phyloP scores from a whole-genome alignment of 169 alveolate genomes.

The Plasmodium blacklocki region DNA sequence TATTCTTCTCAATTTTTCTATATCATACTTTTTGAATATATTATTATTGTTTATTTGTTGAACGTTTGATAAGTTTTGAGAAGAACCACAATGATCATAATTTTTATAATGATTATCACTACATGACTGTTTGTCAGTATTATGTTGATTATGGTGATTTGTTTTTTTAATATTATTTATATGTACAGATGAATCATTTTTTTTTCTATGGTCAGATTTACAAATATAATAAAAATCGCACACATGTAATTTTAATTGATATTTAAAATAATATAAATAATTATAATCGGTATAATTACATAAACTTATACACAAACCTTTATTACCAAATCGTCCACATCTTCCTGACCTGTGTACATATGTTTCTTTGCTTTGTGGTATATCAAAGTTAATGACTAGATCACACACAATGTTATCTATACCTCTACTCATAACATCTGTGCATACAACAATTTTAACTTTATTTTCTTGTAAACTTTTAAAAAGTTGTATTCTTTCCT shows the following conservation, averaged over 20 bases:
- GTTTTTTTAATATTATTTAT: too few species aligned
- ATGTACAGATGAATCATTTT: background rate
- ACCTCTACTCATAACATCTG: constrained; percentile 94
- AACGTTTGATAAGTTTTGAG: too few species aligned
- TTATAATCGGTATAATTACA: constrained; percentile 71
- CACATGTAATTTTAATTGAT: constrained; percentile 28
- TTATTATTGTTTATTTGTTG: background rate
- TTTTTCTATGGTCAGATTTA: background rate
- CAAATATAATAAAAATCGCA: constrained; percentile 35
- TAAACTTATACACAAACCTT: constrained; percentile 88
- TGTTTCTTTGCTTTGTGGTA: constrained; percentile 88
- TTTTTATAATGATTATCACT: too few species aligned
- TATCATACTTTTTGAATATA: background rate
- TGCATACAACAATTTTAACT: constrained; percentile 87
- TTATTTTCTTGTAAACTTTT: constrained; percentile 48
- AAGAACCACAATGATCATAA: too few species aligned
- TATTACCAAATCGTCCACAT: constrained; percentile 90
- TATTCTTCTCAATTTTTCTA: background rate
- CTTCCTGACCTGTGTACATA: constrained; percentile 94
- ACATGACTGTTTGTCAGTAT: background rate
- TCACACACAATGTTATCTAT: constrained; percentile 90
- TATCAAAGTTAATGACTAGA: constrained; percentile 92
- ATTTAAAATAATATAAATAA: constrained; percentile 46
- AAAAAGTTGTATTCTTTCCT: constrained; percentile 74
- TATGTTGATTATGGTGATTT: background rate